Conservation (phyloP, 2,329 filamentous ascomycete genomes). For the Fusarium begoniae region DNA sequence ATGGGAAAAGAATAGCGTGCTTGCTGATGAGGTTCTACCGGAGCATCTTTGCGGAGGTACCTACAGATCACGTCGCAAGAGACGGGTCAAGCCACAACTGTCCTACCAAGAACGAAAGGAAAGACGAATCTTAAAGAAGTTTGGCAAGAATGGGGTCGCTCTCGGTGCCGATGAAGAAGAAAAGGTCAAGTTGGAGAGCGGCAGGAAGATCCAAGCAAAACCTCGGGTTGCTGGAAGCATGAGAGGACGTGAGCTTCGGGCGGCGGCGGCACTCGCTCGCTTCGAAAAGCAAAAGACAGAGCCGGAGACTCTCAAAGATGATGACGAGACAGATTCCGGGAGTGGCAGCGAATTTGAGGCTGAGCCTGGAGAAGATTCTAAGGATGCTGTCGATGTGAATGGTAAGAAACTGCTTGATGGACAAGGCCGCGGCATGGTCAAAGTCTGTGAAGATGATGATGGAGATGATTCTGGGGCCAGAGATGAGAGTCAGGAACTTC, state of each 20-base stretch:
- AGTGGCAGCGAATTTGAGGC: constrained; percentile 62
- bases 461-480: constrained; percentile 55
- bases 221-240: constrained; percentile 80
- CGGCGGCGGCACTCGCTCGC: constrained; percentile 78
- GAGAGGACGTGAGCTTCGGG: constrained; percentile 77
- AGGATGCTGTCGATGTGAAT: constrained; percentile 70
- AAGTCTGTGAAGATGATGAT: constrained; percentile 77
- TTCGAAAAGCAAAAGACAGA: constrained; percentile 70
- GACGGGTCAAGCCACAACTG: constrained; percentile 60
- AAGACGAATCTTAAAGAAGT: constrained; percentile 77
- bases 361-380: constrained; percentile 51
- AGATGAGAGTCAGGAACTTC: constrained; percentile 72
- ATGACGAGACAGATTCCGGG: constrained; percentile 51
- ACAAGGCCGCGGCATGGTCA: constrained; percentile 74
- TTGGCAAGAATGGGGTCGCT: constrained; percentile 74
- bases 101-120: constrained; percentile 79
- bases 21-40: constrained; percentile 65
- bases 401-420: constrained; percentile 71
- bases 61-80: constrained; percentile 70
- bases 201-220: constrained; percentile 69
- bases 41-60: constrained; percentile 85
- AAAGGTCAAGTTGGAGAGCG: constrained; percentile 73
- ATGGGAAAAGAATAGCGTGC: constrained; percentile 64
- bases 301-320: constrained; percentile 45
- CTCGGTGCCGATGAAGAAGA: constrained; percentile 75